These are phyloP conservation scores for Leccinum sublutescens DNA, from an alignment of 768 basidiomycete genomes.

Conservation along the genomic window DNA sequence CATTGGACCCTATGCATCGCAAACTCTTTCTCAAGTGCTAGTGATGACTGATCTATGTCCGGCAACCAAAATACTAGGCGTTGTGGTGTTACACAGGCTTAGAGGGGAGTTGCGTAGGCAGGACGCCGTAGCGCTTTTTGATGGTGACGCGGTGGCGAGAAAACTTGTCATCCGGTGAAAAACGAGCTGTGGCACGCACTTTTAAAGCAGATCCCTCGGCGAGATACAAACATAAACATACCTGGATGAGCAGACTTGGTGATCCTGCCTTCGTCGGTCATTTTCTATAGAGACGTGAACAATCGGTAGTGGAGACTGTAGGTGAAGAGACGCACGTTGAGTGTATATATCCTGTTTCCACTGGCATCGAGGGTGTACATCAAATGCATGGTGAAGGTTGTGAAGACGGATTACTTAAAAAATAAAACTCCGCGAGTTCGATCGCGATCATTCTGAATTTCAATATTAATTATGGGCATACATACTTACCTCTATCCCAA, in stretches of 20 bases:
- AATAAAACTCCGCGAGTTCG: conserved; percentile 18
- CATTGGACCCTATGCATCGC: background rate
- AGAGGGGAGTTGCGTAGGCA: conserved; percentile 84
- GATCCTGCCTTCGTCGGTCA: conserved; percentile 72
- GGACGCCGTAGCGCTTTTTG: conserved; percentile 88
- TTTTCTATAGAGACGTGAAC: conserved; percentile 58
- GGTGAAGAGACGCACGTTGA: conserved; percentile 64
- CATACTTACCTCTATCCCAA: background rate
- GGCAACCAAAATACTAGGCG: background rate
- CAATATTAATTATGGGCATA: background rate
- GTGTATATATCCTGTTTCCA: conserved; percentile 86
- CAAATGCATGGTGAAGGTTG: conserved; percentile 74
- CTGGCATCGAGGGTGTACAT: conserved; percentile 86
- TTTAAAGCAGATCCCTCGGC: background rate
- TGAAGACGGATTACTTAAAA: background rate
- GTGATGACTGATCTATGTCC: background rate
- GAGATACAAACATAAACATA: conserved; percentile 34
- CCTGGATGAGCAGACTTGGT: conserved; percentile 98
- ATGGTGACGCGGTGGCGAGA: conserved; percentile 96
- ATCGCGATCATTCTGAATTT: background rate
- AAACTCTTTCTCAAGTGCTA: background rate
- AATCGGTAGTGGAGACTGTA: background rate
- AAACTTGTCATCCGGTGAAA: conserved; percentile 99
- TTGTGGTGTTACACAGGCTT: conserved; percentile 71
- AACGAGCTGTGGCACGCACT: conserved; percentile 64